phyloP scores from a whole-genome alignment of 1,284 basidiomycete genomes.

The Sutorius eximius region DNA sequence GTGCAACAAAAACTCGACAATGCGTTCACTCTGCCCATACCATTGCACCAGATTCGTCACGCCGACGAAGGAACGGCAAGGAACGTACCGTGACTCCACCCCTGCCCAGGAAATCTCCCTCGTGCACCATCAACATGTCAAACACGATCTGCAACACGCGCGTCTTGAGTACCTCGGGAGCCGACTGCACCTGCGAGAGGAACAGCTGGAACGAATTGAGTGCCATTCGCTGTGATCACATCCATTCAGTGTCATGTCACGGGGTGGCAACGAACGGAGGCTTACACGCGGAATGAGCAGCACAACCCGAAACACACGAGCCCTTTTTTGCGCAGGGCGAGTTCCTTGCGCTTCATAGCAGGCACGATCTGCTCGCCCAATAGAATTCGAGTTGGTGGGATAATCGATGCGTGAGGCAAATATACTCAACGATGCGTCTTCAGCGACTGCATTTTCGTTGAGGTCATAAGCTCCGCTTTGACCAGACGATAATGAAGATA shows the following conservation, averaged over 20 bases:
- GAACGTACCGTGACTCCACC: conserved; percentile 51
- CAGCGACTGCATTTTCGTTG: conserved; percentile 55
- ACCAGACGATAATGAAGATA: too few species aligned
- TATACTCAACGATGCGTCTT: conserved; percentile 65
- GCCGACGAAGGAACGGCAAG: background rate
- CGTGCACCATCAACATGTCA: conserved; percentile 90
- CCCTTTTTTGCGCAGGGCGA: conserved; percentile 82
- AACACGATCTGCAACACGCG: conserved; percentile 87
- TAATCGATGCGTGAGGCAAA: conserved; percentile 61
- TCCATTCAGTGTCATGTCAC: background rate
- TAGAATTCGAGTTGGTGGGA: conserved; percentile 73
- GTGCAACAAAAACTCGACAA: conserved; percentile 76
- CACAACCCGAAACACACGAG: conserved; percentile 86
- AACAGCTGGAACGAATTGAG: conserved; percentile 90
- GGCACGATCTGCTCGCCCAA: conserved; percentile 90
- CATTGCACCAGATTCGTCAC: background rate
- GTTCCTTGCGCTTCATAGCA: conserved; percentile 84
- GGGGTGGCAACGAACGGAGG: background rate
- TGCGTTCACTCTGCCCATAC: conserved; percentile 56
- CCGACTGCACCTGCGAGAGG: conserved; percentile 78
- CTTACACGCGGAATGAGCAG: conserved; percentile 82
- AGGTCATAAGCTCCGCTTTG: too few species aligned
- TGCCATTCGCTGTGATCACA: conserved; percentile 73
- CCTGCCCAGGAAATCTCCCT: conserved; percentile 69
- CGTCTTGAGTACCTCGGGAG: conserved; percentile 76